Base-by-base conservation (phyloP, 768 basidiomycete genomes). In the Leccinum pellstonianum region DNA sequence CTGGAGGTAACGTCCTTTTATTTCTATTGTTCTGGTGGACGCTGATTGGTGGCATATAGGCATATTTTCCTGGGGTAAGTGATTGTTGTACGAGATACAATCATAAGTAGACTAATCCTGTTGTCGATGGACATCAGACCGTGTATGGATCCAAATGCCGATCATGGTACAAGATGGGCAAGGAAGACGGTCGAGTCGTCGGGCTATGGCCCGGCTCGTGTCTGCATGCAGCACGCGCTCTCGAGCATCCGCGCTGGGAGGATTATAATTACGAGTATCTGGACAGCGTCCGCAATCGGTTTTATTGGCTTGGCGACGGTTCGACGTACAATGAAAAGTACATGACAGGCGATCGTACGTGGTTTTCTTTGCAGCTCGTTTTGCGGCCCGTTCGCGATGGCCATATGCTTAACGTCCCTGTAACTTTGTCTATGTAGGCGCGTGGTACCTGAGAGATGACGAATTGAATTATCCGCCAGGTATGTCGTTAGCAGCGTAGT, bases 81-180 rank as follows among this genome's bases (percentile, higher is more conserved):
- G 3, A 46, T 15, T 21, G 6, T 23, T 14, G 5, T 23, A 7
- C 19, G 19, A 3, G 11, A 23, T 23, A 8, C 23, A 21, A 21
- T 8, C 3, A 23, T 4, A 21, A 48, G 76, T n/a, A 77, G 77
- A 14, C 12, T 9, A 21, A 31, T 3, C 1, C 15, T 27, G 17
- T n/a, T 54, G 21, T 23, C 49, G 12, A 76, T 58, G 12, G 10
- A 23, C 10, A 12, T 9, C 56, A 85, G 82, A 85, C 84, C 4
- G 83, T 86, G 2, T 87, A 81, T 67, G 77, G 80, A 37, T 77
- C 80, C 51, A 81, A 81, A 60, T 87, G 85, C 64, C 73, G 79
- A 14, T 83, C 83, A 19, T 88, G 87, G 86, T 87, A 86, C 66
- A 86, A 86, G 66, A 76, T 73, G 47, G 85, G 84, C 4, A 81